Conservation (phyloP, 2,329 filamentous ascomycete genomes). For the Tolypocladium sp. region DNA sequence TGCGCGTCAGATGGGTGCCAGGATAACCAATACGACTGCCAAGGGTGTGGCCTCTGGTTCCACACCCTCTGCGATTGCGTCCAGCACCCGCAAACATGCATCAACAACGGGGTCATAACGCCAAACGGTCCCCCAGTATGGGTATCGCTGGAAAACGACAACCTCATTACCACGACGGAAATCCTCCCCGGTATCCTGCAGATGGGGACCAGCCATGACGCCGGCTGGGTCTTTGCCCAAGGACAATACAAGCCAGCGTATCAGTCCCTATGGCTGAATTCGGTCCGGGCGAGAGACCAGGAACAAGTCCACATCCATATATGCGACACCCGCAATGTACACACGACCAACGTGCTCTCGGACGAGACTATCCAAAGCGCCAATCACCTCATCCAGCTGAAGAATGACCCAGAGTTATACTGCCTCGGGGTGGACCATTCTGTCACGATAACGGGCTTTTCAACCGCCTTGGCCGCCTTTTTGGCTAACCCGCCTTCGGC, state of each 20-base stretch:
- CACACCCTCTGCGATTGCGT: constrained; percentile 6
- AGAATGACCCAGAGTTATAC: constrained; percentile 1
- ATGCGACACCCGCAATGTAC: constrained; percentile 1
- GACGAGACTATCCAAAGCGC: neutral
- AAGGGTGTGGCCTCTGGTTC: constrained; percentile 6
- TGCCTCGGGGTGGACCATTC: neutral
- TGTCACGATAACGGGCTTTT: neutral
- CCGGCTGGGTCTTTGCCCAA: constrained; percentile 7
- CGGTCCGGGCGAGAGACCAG: constrained; percentile 4
- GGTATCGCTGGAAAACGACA: neutral
- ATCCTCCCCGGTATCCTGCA: constrained; percentile 4
- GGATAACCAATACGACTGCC: constrained; percentile 1
- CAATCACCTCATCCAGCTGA: neutral
- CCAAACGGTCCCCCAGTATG: neutral
- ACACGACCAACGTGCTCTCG: neutral
- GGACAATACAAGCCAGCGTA: neutral
- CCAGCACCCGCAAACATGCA: neutral
- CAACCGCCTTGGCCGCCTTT: neutral
- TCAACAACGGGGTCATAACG: neutral
- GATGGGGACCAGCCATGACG: constrained; percentile 2
- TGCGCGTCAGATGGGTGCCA: constrained; percentile 14
- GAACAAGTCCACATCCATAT: constrained; percentile 10
- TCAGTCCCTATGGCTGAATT: constrained; percentile 5
- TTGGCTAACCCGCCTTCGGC: neutral
- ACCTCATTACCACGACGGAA: constrained; percentile 5